Evolutionary conservation across 2,329 filamentous ascomycete species (phyloP), one percentile per base, ranked within the genome.

Genomic region (Seiridium cupressi): DNA sequence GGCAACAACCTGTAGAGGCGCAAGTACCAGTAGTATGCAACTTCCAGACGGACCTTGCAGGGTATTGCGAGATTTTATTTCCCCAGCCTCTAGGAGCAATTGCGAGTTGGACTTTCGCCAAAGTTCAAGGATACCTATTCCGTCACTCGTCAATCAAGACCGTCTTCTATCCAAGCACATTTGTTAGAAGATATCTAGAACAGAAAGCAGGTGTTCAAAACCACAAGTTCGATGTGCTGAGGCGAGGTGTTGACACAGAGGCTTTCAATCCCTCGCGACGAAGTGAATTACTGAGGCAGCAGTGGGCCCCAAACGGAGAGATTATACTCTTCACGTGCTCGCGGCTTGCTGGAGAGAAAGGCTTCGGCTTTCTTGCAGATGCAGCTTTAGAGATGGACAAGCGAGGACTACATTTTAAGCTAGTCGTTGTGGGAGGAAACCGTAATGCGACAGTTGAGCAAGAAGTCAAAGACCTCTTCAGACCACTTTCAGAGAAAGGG

Each of bases 31-130:
- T 89, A 1, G 78, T 90, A 48, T 83, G 88, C 70, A 91, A 90
- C 71, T 91, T 90, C 64, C 88, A 91, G 72, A 91, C 88, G 1
- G 88, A 91, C 68, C 76, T 91, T 8, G 84, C 86, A 0, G 87
- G 87, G 1, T 91, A 91, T 70, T 88, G 86, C 67, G 81, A 84
- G 54, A 89, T 91, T 55, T 76, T 91, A n/a, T 89, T 91, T 62
- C 86, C 88, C 0, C 75, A 79, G 1, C 86, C 85, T 0, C 76
- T 91, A 18, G 85, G 85, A 65, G 74, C 74, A 9, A 79, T 88
- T 60, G 87, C 86, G 4, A 85, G 87, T 51, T 86, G 82, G 71
- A 77, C 88, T 9, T 84, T 90, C 59, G 80, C 83, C 13, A 74
- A 80, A 1, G 86, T 89, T 1, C 87, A 91, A 72, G 86, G 87